Conservation (phyloP, 1,284 basidiomycete species). For the Uromyces viciae-fabae region DNA sequence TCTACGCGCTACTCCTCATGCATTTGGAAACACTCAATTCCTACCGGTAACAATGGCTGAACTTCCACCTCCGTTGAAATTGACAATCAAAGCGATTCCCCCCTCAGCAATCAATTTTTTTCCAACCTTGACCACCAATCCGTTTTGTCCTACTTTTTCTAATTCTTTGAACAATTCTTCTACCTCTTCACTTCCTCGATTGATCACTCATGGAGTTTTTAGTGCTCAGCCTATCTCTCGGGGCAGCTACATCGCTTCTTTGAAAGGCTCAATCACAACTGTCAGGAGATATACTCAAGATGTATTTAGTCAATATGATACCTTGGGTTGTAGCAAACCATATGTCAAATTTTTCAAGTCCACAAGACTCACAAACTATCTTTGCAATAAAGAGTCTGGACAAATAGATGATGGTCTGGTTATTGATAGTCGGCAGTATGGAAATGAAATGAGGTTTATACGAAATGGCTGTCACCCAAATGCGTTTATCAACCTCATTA, state of each 20-base stretch:
- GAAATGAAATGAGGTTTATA: slow-evolving; percentile 70
- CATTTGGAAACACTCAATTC: slow-evolving; percentile 20
- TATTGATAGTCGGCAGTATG: slow-evolving; percentile 76
- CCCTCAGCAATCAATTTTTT: slow-evolving; percentile 45
- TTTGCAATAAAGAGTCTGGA: not conserved
- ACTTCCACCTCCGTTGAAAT: slow-evolving; percentile 45
- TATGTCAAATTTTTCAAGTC: slow-evolving; percentile 73
- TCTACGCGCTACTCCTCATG: not conserved
- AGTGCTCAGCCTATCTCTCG: slow-evolving; percentile 54
- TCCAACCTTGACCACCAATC: slow-evolving; percentile 57
- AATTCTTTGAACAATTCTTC: slow-evolving; percentile 51
- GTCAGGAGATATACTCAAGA: slow-evolving; percentile 55
- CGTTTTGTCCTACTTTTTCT: slow-evolving; percentile 62
- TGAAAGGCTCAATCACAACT: slow-evolving; percentile 54
- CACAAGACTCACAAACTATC: not conserved
- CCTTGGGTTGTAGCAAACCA: slow-evolving; percentile 60
- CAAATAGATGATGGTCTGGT: slow-evolving; percentile 67
- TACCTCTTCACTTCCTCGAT: slow-evolving; percentile 54
- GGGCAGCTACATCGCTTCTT: slow-evolving; percentile 55
- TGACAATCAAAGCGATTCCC: slow-evolving; percentile 26
- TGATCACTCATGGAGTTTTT: slow-evolving; percentile 57
- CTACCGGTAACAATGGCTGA: slow-evolving; percentile 36
- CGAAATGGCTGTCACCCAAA: slow-evolving; percentile 84
- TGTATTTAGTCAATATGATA: slow-evolving; percentile 61
- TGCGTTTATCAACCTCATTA: slow-evolving; percentile 72